Conservation (phyloP, 2,329 filamentous ascomycete species). For the Aspergillus ochraceoroseus region DNA sequence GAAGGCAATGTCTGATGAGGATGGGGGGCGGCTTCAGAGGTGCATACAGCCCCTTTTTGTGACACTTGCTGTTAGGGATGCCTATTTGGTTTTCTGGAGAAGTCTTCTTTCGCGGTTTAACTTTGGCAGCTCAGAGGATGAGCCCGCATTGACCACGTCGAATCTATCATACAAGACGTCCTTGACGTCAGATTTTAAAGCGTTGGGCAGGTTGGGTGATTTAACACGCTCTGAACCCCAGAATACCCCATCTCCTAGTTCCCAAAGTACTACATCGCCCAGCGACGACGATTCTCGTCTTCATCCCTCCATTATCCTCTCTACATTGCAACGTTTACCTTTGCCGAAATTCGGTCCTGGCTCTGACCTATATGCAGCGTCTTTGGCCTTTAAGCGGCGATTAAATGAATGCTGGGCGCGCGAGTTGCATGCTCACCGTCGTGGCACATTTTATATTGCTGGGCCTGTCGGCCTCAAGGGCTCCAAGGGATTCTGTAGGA, state of each 20-base stretch:
- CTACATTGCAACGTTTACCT: slow-evolving; percentile 33
- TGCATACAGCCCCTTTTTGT: slow-evolving; percentile 33
- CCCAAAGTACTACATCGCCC: slow-evolving; percentile 17
- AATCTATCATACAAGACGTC: slow-evolving; percentile 14
- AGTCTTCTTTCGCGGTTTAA: slow-evolving; percentile 28
- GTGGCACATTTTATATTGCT: slow-evolving; percentile 33
- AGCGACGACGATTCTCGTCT: slow-evolving; percentile 16
- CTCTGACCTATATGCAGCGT: slow-evolving; percentile 34
- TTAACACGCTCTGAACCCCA: slow-evolving; percentile 19
- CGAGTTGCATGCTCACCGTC: slow-evolving; percentile 23
- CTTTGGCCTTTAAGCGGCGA: slow-evolving; percentile 31
- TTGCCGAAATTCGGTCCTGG: slow-evolving; percentile 32
- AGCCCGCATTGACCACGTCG: slow-evolving; percentile 15
- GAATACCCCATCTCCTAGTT: slow-evolving; percentile 14
- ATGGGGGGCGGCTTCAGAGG: slow-evolving; percentile 29
- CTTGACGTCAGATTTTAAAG: slow-evolving; percentile 16
- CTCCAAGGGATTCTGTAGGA: slow-evolving; percentile 32
- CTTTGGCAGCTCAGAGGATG: slow-evolving; percentile 12
- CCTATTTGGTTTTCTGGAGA: slow-evolving; percentile 29
- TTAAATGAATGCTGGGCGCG: slow-evolving; percentile 24
- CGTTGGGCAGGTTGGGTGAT: slow-evolving; percentile 19
- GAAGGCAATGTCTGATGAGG: slow-evolving; percentile 27
- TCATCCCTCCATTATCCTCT: slow-evolving; percentile 30
- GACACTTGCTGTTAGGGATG: slow-evolving; percentile 33
- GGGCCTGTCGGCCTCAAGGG: slow-evolving; percentile 35